Evolutionary conservation across 2,329 filamentous ascomycete genomes (phyloP).

Genomic region (Cordyceps cateniannulata): DNA sequence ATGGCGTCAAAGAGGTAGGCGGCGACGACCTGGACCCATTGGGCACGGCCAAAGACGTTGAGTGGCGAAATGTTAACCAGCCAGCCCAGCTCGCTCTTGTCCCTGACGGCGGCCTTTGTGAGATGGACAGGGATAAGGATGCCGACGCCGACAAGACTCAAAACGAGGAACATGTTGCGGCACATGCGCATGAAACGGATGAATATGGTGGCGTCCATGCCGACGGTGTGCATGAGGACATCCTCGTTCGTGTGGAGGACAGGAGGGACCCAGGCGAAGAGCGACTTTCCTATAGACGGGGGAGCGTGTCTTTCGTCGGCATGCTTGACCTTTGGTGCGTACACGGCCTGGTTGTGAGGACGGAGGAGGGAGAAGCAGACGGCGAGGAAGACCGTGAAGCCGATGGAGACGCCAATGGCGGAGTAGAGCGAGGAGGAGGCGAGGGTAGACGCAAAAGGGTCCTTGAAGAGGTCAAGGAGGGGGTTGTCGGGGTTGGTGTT

Average conservation of each 20-base stretch:
- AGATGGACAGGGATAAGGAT: constrained; percentile 80
- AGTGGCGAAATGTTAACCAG: constrained; percentile 55
- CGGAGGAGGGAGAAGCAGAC: constrained; percentile 82
- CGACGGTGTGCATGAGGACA: constrained; percentile 72
- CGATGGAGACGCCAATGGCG: constrained; percentile 73
- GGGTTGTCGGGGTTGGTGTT: constrained; percentile 27
- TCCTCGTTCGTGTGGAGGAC: constrained; percentile 72
- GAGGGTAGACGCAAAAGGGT: constrained; percentile 41
- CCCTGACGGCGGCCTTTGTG: constrained; percentile 29
- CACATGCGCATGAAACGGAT: constrained; percentile 86
- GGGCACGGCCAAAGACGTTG: constrained; percentile 43
- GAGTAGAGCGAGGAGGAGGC: constrained; percentile 50
- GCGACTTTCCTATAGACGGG: constrained; percentile 76
- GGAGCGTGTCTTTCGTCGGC: constrained; percentile 86
- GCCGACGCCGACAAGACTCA: constrained; percentile 66
- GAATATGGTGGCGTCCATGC: constrained; percentile 87
- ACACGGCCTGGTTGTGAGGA: constrained; percentile 86
- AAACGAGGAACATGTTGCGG: constrained; percentile 74
- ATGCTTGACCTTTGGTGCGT: constrained; percentile 89
- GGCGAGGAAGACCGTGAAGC: constrained; percentile 65
- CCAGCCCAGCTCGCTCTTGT: constrained; percentile 33
- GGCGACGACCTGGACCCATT: constrained; percentile 55
- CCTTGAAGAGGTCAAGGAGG: constrained; percentile 41
- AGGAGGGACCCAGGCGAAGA: constrained; percentile 81
- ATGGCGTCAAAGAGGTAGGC: constrained; percentile 66